These are phyloP conservation scores for Saccharomyces hybrid DNA, from an alignment of 1,139 yeast species.

Conservation along the genomic window DNA sequence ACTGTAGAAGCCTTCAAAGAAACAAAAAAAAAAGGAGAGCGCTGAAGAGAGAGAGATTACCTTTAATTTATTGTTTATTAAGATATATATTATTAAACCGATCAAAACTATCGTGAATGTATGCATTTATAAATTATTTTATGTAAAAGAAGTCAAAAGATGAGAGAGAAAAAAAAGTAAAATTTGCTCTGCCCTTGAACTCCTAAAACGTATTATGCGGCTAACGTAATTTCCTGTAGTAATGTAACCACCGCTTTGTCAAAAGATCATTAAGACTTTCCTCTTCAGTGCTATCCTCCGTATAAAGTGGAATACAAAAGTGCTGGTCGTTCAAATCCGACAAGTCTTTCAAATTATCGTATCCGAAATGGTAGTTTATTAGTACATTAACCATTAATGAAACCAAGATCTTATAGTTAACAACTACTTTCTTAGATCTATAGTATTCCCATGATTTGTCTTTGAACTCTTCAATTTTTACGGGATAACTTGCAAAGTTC, in stretches of 20 bases:
- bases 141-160: too few relatives aligned
- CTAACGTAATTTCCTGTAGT: constrained; percentile 22
- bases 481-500: constrained; percentile 14
- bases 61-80: not conserved
- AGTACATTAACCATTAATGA: constrained; percentile 35
- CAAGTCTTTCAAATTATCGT: constrained; percentile 34
- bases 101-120: not conserved
- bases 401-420: constrained; percentile 35
- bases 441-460: constrained; percentile 24
- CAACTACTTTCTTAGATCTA: constrained; percentile 17
- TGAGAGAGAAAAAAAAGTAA: not conserved
- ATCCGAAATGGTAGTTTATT: constrained; percentile 43
- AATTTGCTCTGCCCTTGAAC: too few relatives aligned
- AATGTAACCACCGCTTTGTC: constrained; percentile 26
- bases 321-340: constrained; percentile 13
- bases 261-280: constrained; percentile 14
- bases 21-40: not conserved
- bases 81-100: not conserved
- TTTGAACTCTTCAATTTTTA: constrained; percentile 9
- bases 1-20: not conserved
- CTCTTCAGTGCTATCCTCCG: constrained; percentile 12
- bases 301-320: constrained; percentile 14
- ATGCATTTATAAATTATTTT: not conserved
- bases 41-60: not conserved
- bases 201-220: not conserved